Evolutionary conservation across 2,329 filamentous ascomycete species (phyloP).

Genomic region (Ilyonectria mors-panacis): DNA sequence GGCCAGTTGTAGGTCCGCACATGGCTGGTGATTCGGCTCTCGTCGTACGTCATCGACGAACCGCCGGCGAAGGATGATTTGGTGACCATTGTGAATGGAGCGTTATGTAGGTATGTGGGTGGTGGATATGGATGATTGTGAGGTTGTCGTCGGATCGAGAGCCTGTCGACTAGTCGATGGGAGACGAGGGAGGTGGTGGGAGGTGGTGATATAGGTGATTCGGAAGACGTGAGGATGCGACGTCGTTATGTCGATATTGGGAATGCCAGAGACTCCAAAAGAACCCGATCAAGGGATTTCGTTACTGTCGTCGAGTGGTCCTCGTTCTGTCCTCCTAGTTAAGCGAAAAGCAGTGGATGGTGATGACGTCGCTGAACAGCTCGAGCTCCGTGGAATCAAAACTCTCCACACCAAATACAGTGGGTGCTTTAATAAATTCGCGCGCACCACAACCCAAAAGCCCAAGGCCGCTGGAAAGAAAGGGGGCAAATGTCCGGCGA

Average conservation of each 20-base stretch:
- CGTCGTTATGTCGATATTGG: background rate
- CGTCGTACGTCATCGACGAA: slow-evolving; percentile 60
- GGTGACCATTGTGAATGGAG: slow-evolving; percentile 45
- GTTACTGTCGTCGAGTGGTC: background rate
- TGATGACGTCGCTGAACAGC: slow-evolving; percentile 17
- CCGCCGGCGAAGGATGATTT: slow-evolving; percentile 48
- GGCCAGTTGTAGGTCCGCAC: slow-evolving; percentile 78
- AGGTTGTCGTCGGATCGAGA: slow-evolving; percentile 9
- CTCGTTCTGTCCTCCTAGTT: slow-evolving; percentile 6
- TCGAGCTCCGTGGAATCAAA: background rate
- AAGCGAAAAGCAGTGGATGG: slow-evolving; percentile 4
- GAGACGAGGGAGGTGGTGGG: background rate
- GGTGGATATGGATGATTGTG: background rate
- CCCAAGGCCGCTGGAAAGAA: background rate
- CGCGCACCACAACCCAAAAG: background rate
- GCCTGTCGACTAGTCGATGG: slow-evolving; percentile 1
- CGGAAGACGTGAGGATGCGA: background rate
- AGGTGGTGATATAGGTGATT: background rate
- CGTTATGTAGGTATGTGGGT: background rate
- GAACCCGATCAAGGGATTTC: slow-evolving; percentile 4
- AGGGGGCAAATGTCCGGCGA: background rate
- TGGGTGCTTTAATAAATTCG: slow-evolving; percentile 18
- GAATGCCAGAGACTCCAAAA: background rate
- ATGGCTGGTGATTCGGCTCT: slow-evolving; percentile 58
- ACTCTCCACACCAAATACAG: background rate